Base-by-base conservation (phyloP, 2,329 filamentous ascomycete species). In the Diaporthe nobilis region DNA sequence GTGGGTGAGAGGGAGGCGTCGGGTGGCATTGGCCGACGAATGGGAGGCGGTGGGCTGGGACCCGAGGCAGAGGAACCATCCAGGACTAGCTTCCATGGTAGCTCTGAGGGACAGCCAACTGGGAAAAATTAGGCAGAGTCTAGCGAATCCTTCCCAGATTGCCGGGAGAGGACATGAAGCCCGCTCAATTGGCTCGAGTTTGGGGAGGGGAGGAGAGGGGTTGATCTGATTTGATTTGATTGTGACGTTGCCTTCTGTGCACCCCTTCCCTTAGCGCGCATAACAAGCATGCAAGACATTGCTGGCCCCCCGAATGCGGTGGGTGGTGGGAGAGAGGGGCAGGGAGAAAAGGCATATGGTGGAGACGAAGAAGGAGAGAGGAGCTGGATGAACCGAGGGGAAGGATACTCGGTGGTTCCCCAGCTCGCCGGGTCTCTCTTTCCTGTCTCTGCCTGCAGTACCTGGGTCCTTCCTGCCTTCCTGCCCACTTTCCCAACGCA, bases 251-350 rank as follows among this genome's bases (percentile, higher is more conserved):
- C 71, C 71, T 72, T 17, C 57, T 51, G 42, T 53, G 31, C 55
- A 28, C 34, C 70, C 55, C 34, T 31, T 44, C n/a, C 15, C 61
- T 25, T 65, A 70, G 71, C 42, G 58, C 34, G 58, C 49, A 39
- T 63, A 37, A n/a, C 61, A 75, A 72, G 75, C 75, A 77, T 77
- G 75, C 73, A 77, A 72, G 75, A 75, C 75, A 77, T 75, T 77
- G 75, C 73, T 77, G 73, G 75, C 75, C 68, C 72, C 75, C 37
- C 10, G 37, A 67, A 49, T 70, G 75, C 67, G 61, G 34, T 71
- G 57, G 73, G 72, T 12, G 34, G 47, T 17, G 28, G 44, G 20
- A 10, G 47, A 20, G 47, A 25, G 28, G 47, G 3, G 31, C 7
- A 22, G 4, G 3, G 58, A 34, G 9, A 15, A 12, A 42, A 25